Evolutionary conservation across 2,329 filamentous ascomycete genomes (phyloP), one percentile per base, ranked within the genome.

Genomic region (Penicillium sp.): DNA sequence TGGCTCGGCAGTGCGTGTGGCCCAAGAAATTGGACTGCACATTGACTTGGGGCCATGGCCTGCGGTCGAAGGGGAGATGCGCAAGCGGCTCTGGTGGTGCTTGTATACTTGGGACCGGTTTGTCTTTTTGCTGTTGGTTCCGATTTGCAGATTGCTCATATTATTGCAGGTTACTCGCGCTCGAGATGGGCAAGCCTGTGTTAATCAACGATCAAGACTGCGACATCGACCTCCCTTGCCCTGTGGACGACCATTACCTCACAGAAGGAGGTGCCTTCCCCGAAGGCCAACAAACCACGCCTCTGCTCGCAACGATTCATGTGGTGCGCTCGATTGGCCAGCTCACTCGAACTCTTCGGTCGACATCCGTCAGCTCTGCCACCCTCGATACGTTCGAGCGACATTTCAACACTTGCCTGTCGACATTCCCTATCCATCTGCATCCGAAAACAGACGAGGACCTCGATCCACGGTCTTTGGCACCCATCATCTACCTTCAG

Each of bases 1-100:
- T 15, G 88, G 87, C 1, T 82, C 77, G 23, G 85, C 89, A 0
- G 81, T 94, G 15, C 78, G 86, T 34, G 82, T 86, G 36, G 86
- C 85, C 0, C 91, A 97, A 60, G 86, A 93, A 51, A 74, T 96
- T 31, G 87, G 87, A 0, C 72, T 97, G 7, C 84, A 96, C 56
- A 72, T 79, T 5, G 87, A 94, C 55, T 79, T 80, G 1, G 84
- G 83, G 0, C 76, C 82, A 1, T 88, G 84, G 76, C 77, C 85
- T 2, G 75, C 81, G 1, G 72, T 94, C 10, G 89, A 95, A 56
- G 79, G 79, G 8, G 91, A 97, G 65, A 89, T 91, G 80, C 81
- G 90, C 39, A 81, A 86, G 45, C 78, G 90, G 39, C 80, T 93
- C 2, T 98, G 91, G 91, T 98, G 93, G 89, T 81, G 87, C 10